phyloP scores from a whole-genome alignment of 2,329 filamentous ascomycete genomes.

The Acephala macrosclerotiorum region DNA sequence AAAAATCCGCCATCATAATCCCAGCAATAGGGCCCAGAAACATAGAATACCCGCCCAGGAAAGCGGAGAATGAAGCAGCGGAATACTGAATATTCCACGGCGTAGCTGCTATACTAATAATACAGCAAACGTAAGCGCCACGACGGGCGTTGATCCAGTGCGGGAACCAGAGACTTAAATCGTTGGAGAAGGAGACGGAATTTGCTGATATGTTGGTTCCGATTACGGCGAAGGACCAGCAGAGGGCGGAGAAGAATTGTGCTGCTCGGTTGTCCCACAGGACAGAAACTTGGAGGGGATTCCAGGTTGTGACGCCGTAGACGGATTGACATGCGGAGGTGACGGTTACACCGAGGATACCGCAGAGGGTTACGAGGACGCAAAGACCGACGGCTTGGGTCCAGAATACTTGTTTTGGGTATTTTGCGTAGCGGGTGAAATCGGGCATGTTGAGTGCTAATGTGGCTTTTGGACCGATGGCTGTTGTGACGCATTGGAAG shows the following conservation, averaged over 20 bases:
- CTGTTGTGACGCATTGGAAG: constrained; percentile 34
- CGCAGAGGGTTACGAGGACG: constrained; percentile 37
- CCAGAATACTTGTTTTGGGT: constrained; percentile 35
- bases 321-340: constrained; percentile 38
- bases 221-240: constrained; percentile 39
- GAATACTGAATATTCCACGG: constrained; percentile 54
- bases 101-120: constrained; percentile 52
- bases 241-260: constrained; percentile 42
- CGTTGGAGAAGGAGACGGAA: constrained; percentile 44
- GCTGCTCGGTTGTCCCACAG: constrained; percentile 41
- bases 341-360: constrained; percentile 37
- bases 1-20: constrained; percentile 47
- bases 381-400: constrained; percentile 36
- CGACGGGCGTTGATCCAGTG: constrained; percentile 57
- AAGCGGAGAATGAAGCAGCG: constrained; percentile 39
- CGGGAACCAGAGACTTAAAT: constrained; percentile 55
- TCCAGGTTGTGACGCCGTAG: constrained; percentile 42
- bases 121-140: constrained; percentile 52
- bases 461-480: constrained; percentile 38
- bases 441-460: constrained; percentile 44
- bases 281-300: constrained; percentile 36
- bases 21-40: constrained; percentile 49
- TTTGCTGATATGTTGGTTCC: constrained; percentile 52
- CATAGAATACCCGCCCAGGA: constrained; percentile 44
- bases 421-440: constrained; percentile 41